Evolutionary conservation across 441 rosid species (phyloP), one percentile per base, ranked within the genome.

Genomic region (Jatropha multifida): DNA sequence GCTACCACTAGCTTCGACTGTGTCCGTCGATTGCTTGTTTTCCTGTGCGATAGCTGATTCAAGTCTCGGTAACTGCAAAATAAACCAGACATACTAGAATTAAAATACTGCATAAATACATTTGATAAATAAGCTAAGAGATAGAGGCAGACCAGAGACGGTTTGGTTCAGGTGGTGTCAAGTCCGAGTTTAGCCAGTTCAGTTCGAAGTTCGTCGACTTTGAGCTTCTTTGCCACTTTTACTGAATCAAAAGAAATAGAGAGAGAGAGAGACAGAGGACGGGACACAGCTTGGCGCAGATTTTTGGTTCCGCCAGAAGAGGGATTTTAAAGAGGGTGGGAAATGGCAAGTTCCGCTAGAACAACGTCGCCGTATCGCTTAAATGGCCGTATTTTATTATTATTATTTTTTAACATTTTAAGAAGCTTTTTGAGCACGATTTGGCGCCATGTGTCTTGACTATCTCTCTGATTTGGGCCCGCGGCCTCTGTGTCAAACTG

Each of bases 151-250:
- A 89, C 97, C 81, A 92, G 83, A n/a, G 79, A 71, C 73, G 88
- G 74, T 73, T 87, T 89, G 74, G 82, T 65, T 70, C 92, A 92
- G 70, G 87, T 74, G 74, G 86, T 82, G 63, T 71, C 65, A 69
- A 92, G 91, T 27, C 92, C 94, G 37, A 91, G 89, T 59, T 86
- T 83, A 59, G 87, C 81, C 74, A 92, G 91, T 75, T 84, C 83
- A 71, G 86, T 79, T 42, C 94, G 87, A 49, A 87, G 91, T 79
- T 92, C 91, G 65, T 88, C 89, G 51, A 88, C 91, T 71, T 68
- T 87, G 71, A 92, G 90, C 64, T 81, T 78, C 20, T 79, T 81
- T 27, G 91, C 87, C 92, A 88, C 88, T 69, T 78, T 54, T 23
- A 52, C 13, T n/a, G 23, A 26, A 54, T 46, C 4, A 27, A 51